Evolutionary conservation across 1,284 basidiomycete species (phyloP).

Genomic region (Leccinum insigne): DNA sequence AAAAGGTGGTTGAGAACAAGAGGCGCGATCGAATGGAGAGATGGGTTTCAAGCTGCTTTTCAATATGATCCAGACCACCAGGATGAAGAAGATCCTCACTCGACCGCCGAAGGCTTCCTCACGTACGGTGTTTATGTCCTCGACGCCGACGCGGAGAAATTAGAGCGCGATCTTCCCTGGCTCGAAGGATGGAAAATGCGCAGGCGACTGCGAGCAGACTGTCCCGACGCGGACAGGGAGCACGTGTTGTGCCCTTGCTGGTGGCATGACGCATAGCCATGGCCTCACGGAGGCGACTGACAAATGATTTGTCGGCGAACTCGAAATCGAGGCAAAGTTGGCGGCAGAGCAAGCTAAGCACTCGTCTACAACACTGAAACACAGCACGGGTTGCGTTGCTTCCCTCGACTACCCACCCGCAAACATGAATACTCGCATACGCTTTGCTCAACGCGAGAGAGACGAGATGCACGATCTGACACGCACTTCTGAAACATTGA

Average conservation of each 20-base stretch:
- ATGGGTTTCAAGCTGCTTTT: slow-evolving; percentile 24
- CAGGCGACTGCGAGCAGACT: slow-evolving; percentile 19
- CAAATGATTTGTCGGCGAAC: slow-evolving; percentile 20
- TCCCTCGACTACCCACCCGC: slow-evolving; percentile 3
- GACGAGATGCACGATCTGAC: slow-evolving; percentile 92
- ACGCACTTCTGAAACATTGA: slow-evolving; percentile 28
- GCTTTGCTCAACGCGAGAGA: slow-evolving; percentile 75
- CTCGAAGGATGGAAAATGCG: slow-evolving; percentile 30
- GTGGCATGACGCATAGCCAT: slow-evolving; percentile 15
- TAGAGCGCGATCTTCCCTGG: slow-evolving; percentile 31
- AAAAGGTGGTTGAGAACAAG: slow-evolving; percentile 41
- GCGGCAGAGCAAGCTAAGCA: slow-evolving; percentile 5
- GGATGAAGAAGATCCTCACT: slow-evolving; percentile 20
- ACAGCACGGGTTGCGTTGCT: neutral
- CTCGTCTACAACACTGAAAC: neutral
- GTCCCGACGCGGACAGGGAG: neutral
- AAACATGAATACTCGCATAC: slow-evolving; percentile 15
- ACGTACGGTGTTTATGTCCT: slow-evolving; percentile 67
- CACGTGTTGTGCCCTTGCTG: neutral
- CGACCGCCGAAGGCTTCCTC: slow-evolving; percentile 37
- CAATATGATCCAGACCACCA: slow-evolving; percentile 6
- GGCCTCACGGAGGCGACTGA: slow-evolving; percentile 26
- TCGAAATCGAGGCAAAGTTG: slow-evolving; percentile 24
- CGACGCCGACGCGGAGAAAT: slow-evolving; percentile 39
- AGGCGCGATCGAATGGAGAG: slow-evolving; percentile 35